Base-by-base conservation (phyloP, 345 rosid species). In the Microcos paniculata region DNA sequence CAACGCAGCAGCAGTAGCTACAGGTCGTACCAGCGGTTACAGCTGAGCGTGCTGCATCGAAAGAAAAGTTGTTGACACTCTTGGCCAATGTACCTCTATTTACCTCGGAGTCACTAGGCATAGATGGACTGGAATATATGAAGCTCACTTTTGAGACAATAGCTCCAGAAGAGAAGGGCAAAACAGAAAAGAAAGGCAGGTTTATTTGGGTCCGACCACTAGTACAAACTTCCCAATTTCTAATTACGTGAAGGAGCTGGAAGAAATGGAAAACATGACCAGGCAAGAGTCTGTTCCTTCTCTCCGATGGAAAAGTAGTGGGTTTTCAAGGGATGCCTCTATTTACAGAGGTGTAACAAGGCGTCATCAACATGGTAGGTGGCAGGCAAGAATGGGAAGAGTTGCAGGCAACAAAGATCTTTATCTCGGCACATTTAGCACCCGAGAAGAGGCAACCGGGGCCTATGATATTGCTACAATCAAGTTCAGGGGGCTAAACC, bases 401-500 rank as follows among this genome's bases (percentile, higher is more conserved):
- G n/a, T n/a, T n/a, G n/a, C n/a, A n/a, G n/a, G n/a, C n/a, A n/a
- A n/a, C n/a, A n/a, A n/a, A n/a, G n/a, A n/a, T n/a, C n/a, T n/a
- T n/a, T n/a, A n/a, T n/a, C n/a, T n/a, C n/a, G n/a, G n/a, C n/a
- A n/a, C n/a, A n/a, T n/a, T n/a, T n/a, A n/a, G n/a, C n/a, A n/a
- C n/a, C n/a, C n/a, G 99, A 72, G 99, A 95, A 70, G 99, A 95
- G 78, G 99, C 99, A 18, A 97, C 99, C 0, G 99, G 93, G 82
- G 99, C 99, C 11, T 95, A 95, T 31, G 99, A 95, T 83, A 93
- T 95, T 55, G 99, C 99, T 0, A 98, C 99, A 42, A 95, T 95
- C 74, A 95, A 95, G 75, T 93, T 95, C 77, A 84, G 99, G 4
- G 99, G 99, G 30, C 79, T 89, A 35, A 93, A 91, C 72, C 98